Percentiles rank a stretch among this genome's conserved stretches.
Conservation (phyloP, 257 asterid genomes). For the Ilex asprella region DNA sequence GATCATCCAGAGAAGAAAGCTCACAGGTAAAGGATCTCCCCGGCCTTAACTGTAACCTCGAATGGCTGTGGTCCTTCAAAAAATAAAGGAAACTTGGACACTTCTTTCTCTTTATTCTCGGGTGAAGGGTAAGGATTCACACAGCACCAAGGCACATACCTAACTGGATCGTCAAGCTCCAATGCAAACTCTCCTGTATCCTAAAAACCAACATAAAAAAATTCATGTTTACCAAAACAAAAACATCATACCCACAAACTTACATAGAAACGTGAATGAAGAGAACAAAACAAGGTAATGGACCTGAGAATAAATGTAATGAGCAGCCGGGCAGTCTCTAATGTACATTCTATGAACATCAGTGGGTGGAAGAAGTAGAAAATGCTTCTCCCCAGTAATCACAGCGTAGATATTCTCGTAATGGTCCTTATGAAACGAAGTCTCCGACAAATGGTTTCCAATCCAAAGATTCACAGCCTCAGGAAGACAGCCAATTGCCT, state of each 20-base stretch:
- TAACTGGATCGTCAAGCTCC: conserved; percentile 56
- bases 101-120: conserved; percentile 34
- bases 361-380: conserved; percentile 78
- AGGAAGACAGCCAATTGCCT: conserved; percentile 71
- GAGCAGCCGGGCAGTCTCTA: conserved; percentile 60
- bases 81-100: conserved; percentile 58
- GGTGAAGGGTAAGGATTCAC: conserved; percentile 76
- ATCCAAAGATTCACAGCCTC: conserved; percentile 95
- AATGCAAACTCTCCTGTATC: conserved; percentile 53
- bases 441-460: conserved; percentile 59
- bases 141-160: conserved; percentile 81
- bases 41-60: conserved; percentile 82
- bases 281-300: background rate
- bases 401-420: conserved; percentile 90
- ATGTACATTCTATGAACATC: conserved; percentile 90
- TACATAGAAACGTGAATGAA: conserved; percentile 1
- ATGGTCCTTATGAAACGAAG: conserved; percentile 84
- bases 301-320: conserved; percentile 55
- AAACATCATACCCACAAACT: background rate
- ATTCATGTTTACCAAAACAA: background rate
- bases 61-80: conserved; percentile 82
- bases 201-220: conserved; percentile 23
- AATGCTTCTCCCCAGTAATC: conserved; percentile 67
- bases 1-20: conserved; percentile 18
- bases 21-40: conserved; percentile 87